Conservation (phyloP, 1,284 basidiomycete genomes). For the Ceratobasidium sp. region DNA sequence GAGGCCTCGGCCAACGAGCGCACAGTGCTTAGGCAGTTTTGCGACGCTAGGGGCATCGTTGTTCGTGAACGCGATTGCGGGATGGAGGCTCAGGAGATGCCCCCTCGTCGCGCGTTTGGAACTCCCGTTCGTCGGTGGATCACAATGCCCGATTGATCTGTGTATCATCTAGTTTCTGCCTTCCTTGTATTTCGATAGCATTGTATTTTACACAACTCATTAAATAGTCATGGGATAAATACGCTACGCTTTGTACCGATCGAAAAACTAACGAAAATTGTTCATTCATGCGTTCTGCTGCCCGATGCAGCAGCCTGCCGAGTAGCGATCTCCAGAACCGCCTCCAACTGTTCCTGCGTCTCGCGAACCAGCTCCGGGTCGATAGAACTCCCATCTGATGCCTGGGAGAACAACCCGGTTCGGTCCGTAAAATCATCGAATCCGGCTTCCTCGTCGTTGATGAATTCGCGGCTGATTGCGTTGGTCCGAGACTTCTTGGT, state of each 20-base stretch:
- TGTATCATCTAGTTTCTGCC: constrained; percentile 9
- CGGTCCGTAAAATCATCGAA: constrained; percentile 38
- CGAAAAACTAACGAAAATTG: background rate
- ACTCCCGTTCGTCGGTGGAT: constrained; percentile 28
- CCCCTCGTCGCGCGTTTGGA: constrained; percentile 11
- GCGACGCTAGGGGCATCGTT: constrained; percentile 24
- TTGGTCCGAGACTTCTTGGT: constrained; percentile 32
- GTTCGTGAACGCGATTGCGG: constrained; percentile 17
- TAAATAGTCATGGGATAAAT: constrained; percentile 14
- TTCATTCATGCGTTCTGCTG: constrained; percentile 24
- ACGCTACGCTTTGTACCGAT: background rate
- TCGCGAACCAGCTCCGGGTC: constrained; percentile 39
- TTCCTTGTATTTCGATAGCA: constrained; percentile 10
- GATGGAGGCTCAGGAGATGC: background rate
- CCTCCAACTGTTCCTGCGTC: constrained; percentile 39
- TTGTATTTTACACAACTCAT: constrained; percentile 19
- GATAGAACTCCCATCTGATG: constrained; percentile 20
- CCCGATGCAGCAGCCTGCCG: constrained; percentile 39
- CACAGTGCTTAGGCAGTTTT: constrained; percentile 24
- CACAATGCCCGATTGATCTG: constrained; percentile 17
- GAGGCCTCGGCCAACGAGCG: constrained; percentile 36
- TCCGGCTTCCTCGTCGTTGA: constrained; percentile 31
- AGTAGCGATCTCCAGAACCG: constrained; percentile 42
- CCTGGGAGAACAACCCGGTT: constrained; percentile 20
- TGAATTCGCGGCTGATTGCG: constrained; percentile 37